These are phyloP conservation scores for Cyberlindnera veronae DNA, from an alignment of 805 yeast species.

Conservation along the genomic window DNA sequence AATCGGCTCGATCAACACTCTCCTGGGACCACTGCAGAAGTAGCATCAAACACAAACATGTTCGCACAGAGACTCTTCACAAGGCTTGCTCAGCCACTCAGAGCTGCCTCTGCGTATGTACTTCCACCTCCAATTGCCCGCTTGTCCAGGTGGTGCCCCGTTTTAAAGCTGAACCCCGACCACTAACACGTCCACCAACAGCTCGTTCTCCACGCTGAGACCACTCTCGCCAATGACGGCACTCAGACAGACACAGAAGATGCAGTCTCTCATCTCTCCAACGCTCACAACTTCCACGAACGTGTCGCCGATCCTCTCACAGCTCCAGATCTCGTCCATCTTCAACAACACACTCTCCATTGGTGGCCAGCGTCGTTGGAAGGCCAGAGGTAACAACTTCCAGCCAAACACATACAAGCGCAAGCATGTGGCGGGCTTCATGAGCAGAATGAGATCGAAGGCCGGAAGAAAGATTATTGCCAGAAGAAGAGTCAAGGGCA, in stretches of 20 bases:
- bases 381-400: constrained; percentile 89
- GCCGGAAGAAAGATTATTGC: constrained; percentile 76
- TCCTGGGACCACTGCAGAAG: neutral
- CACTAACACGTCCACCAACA: constrained; percentile 13
- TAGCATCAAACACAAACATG: constrained; percentile 2
- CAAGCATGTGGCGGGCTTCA: constrained; percentile 85
- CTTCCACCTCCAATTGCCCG: neutral
- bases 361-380: constrained; percentile 62
- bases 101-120: constrained; percentile 10
- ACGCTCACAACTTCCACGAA: constrained; percentile 17
- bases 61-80: constrained; percentile 11
- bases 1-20: neutral
- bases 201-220: constrained; percentile 18
- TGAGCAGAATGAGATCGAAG: constrained; percentile 73
- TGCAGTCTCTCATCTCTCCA: constrained; percentile 25
- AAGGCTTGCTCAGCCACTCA: constrained; percentile 6
- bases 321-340: constrained; percentile 20
- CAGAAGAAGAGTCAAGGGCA: constrained; percentile 80
- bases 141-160: too few relatives aligned
- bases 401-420: constrained; percentile 91
- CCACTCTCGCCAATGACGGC: constrained; percentile 22
- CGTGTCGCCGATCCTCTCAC: constrained; percentile 13
- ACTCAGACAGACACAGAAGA: constrained; percentile 19
- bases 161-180: too few relatives aligned
- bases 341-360: constrained; percentile 30